Base-by-base conservation (phyloP, 306 rosid species). In the Nissolia schottii region DNA sequence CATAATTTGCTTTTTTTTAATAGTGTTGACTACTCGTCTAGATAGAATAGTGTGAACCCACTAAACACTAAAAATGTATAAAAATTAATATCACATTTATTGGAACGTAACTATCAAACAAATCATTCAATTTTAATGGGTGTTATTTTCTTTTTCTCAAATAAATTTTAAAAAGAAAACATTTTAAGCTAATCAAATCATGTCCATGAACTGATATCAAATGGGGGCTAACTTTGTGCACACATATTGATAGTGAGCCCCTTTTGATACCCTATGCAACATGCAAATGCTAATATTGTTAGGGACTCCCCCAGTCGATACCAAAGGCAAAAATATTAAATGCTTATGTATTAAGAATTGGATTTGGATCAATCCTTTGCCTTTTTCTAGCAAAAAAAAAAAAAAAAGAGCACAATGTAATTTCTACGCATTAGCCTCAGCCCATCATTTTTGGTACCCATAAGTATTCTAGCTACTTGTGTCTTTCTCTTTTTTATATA, bases 301-400 rank as follows among this genome's bases (percentile, higher is more conserved):
- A n/a, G n/a, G n/a, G n/a, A n/a, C n/a, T n/a, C n/a, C 79, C 82
- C 75, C 57, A 72, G 24, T 79, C 57, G 78, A 79, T 56, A 56
- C 74, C 37, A n/a, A 72, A 65, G 49, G 1, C 40, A 70, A n/a
- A n/a, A n/a, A n/a, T n/a, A n/a, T n/a, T n/a, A n/a, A 70, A 43
- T 71, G 61, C 62, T 63, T 12, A 24, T n/a, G n/a, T n/a, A n/a
- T 54, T 64, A 45, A 63, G 14, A 32, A 62, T 53, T 34, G 28
- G 29, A 61, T 62, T 70, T 70, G 59, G 43, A 53, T n/a, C n/a
- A n/a, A n/a, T 71, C 66, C 16, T 37, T 38, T 69, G 27, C 71
- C 9, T n/a, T 5, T 41, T 45, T 58, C 6, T 1, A 3, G n/a
- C n/a, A n/a, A n/a, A n/a, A n/a, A n/a, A n/a, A n/a, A n/a, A n/a